These are phyloP conservation scores for Xylaria hypoxylon DNA, from an alignment of 2,329 filamentous ascomycete genomes.

Conservation along the genomic window DNA sequence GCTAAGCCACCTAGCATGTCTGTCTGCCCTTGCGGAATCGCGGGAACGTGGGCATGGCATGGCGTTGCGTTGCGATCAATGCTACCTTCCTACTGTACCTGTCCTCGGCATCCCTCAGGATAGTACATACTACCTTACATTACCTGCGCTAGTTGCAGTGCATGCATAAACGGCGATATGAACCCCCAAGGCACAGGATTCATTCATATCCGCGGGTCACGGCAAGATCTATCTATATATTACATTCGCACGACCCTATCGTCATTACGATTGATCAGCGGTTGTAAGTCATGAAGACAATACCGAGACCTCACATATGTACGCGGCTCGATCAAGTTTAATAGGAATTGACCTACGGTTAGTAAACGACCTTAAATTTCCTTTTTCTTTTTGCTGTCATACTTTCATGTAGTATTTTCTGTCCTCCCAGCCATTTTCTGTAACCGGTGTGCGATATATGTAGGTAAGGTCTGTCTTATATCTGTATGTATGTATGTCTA, in stretches of 20 bases:
- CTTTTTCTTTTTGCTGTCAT: not conserved
- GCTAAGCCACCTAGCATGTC: not conserved
- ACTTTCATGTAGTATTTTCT: not conserved
- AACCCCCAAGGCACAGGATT: constrained; percentile 3
- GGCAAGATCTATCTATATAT: constrained; percentile 8
- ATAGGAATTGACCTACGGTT: not conserved
- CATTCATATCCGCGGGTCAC: not conserved
- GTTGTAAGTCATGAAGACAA: not conserved
- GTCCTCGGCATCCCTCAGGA: not conserved
- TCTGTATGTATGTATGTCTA: constrained; percentile 9
- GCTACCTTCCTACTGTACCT: not conserved
- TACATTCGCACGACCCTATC: constrained; percentile 9
- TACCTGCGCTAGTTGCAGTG: constrained; percentile 7
- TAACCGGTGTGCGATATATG: constrained; percentile 17
- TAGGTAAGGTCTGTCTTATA: not conserved
- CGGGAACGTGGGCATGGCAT: constrained; percentile 25
- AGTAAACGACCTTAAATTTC: not conserved
- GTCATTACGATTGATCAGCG: not conserved
- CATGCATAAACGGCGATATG: constrained; percentile 24
- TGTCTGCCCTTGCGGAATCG: not conserved
- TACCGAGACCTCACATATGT: not conserved
- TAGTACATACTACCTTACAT: no score
- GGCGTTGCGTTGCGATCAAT: constrained; percentile 23
- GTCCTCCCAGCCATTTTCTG: not conserved
- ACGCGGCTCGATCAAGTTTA: not conserved